phyloP scores from a whole-genome alignment of 306 rosid species.

The Trifolium fragiferum region DNA sequence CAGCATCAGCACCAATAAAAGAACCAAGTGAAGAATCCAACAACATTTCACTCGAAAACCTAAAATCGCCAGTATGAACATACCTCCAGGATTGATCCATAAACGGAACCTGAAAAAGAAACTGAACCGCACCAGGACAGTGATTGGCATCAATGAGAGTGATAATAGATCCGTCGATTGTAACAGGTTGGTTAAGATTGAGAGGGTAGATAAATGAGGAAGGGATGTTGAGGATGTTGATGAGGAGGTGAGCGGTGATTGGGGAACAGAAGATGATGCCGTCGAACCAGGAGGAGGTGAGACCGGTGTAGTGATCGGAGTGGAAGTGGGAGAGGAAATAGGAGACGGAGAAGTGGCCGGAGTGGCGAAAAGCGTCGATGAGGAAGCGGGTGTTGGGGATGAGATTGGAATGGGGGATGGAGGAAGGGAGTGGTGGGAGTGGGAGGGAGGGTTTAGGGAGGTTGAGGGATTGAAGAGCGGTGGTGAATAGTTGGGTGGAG shows the following conservation, averaged over 20 bases:
- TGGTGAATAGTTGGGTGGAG: conserved; percentile 57
- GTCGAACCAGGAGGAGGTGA: conserved; percentile 67
- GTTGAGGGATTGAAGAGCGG: conserved; percentile 52
- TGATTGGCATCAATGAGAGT: conserved; percentile 81
- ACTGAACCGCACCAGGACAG: conserved; percentile 91
- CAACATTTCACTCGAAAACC: conserved; percentile 60
- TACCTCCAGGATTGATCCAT: conserved; percentile 45
- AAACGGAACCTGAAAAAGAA: conserved; percentile 52
- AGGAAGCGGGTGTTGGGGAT: conserved; percentile 83
- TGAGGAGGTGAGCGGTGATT: conserved; percentile 64
- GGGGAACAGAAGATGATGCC: conserved; percentile 80
- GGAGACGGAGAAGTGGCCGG: conserved; percentile 62
- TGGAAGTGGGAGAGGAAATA: conserved; percentile 97
- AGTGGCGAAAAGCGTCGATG: conserved; percentile 77
- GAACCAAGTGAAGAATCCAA: conserved; percentile 46
- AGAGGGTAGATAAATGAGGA: conserved; percentile 54
- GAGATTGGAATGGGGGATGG: conserved; percentile 70
- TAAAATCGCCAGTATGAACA: conserved; percentile 91
- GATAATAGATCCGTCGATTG: conserved; percentile 63
- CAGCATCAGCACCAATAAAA: conserved; percentile 70
- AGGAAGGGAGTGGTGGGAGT: neutral
- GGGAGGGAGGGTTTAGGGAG: conserved; percentile 33
- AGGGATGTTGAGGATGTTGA: conserved; percentile 57
- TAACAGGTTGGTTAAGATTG: conserved; percentile 49
- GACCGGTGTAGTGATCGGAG: conserved; percentile 89